Conservation (phyloP, 371 early-diverging fungal species). For the Apophysomyces ossiformis region DNA sequence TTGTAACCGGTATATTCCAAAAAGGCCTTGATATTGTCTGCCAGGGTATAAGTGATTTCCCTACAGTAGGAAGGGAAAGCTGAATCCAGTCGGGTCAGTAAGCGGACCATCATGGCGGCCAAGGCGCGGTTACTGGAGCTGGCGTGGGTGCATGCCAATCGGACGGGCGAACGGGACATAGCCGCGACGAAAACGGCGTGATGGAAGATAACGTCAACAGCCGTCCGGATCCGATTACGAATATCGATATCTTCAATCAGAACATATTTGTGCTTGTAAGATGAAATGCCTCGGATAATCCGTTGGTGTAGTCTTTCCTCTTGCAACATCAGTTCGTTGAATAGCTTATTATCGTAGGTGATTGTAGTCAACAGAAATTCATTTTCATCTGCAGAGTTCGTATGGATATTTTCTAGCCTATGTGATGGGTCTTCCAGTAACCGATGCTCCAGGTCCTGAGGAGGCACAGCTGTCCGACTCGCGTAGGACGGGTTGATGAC, state of each 20-base stretch:
- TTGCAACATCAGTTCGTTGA: conserved; percentile 28
- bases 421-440: conserved; percentile 1
- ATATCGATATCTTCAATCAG: conserved; percentile 55
- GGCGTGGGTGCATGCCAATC: conserved; percentile 26
- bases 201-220: conserved; percentile 52
- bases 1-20: conserved; percentile 53
- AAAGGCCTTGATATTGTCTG: conserved; percentile 55
- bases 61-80: conserved; percentile 46
- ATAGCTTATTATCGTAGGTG: conserved; percentile 26
- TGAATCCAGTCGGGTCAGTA: conserved; percentile 39
- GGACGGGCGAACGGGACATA: conserved; percentile 27
- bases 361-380: conserved; percentile 17
- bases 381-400: conserved; percentile 10
- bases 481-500: neutral
- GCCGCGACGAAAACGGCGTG: conserved; percentile 52
- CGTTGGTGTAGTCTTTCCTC: conserved; percentile 42
- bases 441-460: neutral
- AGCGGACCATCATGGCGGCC: conserved; percentile 43
- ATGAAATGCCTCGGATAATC: conserved; percentile 44
- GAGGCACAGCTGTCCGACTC: neutral
- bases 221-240: conserved; percentile 46
- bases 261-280: conserved; percentile 52
- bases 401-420: neutral
- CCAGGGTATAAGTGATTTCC: conserved; percentile 51
- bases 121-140: conserved; percentile 32